Conservation (phyloP, 2,329 filamentous ascomycete genomes). For the Rachicladosporium sp. region DNA sequence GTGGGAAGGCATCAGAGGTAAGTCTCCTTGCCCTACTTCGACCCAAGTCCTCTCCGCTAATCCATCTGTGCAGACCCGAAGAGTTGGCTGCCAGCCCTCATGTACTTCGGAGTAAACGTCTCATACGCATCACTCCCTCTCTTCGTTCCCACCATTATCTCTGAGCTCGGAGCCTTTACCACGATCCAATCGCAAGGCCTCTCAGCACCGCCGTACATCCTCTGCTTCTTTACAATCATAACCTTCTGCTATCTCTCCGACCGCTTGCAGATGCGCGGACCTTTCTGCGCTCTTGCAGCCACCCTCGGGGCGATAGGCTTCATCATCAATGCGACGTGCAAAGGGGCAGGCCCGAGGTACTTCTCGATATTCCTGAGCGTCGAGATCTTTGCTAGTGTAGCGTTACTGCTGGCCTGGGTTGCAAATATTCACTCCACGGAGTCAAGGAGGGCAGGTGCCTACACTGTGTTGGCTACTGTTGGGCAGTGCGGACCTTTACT, state of each 20-base stretch:
- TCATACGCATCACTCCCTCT: conserved; percentile 44
- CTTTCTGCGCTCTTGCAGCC: conserved; percentile 26
- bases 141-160: conserved; percentile 32
- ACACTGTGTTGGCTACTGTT: conserved; percentile 26
- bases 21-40: too few species aligned
- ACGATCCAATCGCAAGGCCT: conserved; percentile 57
- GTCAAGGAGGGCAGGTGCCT: conserved; percentile 26
- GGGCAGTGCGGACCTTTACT: conserved; percentile 18
- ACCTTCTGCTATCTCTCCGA: conserved; percentile 26
- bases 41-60: too few species aligned
- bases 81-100: conserved; percentile 26
- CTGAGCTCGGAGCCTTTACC: conserved; percentile 51
- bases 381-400: conserved; percentile 27
- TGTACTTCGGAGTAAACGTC: conserved; percentile 51
- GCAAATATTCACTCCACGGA: conserved; percentile 27
- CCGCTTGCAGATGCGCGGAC: conserved; percentile 25
- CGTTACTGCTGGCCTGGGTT: conserved; percentile 27
- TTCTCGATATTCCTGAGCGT: conserved; percentile 28
- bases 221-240: conserved; percentile 30
- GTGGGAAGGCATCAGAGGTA: conserved; percentile 29
- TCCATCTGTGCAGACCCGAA: conserved; percentile 12
- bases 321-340: conserved; percentile 28
- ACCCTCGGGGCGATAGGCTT: conserved; percentile 28
- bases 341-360: conserved; percentile 23
- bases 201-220: conserved; percentile 45